Evolutionary conservation across 306 rosid species (phyloP), one percentile per base, ranked within the genome.

Genomic region (Corylus americana): DNA sequence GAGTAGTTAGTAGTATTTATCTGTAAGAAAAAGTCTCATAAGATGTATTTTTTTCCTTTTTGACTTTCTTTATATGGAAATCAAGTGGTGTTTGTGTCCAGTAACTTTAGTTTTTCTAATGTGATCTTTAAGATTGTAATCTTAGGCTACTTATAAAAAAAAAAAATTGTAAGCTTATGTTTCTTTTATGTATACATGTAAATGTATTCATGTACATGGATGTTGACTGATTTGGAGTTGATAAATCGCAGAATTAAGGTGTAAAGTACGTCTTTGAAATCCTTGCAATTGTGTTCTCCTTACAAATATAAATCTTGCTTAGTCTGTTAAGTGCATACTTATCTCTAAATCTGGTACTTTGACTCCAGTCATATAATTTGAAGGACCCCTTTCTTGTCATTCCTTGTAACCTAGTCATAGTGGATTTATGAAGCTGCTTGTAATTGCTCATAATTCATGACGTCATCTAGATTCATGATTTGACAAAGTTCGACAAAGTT

Each of bases 321-420:
- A 9, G 68, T 29, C 18, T 53, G 27, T 11, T 61, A 27, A 61
- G 11, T 62, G 14, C 35, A 29, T 62, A 25, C 17, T 31, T 29
- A 62, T 62, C 68, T 31, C 17, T 5, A 29, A 62, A 62, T 62
- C 44, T 11, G 0, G 11, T 29, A 25, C 68, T 62, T 62, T 29
- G 39, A 62, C 35, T 62, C 44, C 44, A 62, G n/a, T 62, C 68
- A 62, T 62, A 62, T 62, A 25, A 62, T 62, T 62, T 27, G 68
- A 62, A 62, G 44, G 68, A 29, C 44, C 44, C 68, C 8, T 29
- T 62, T 27, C 8, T 62, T 61, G 39, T 61, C 35, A 11, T 61
- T 61, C 66, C 67, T 61, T 61, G 14, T 25, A 59, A 4, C 7
- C 39, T 11, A 25, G 39, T 59, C 35, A 63, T 31, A 63, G 25